Percentiles rank a stretch among this genome's conserved stretches.
phyloP scores from a whole-genome alignment of 371 early-diverging fungal genomes.

The Mucor mucedo region DNA sequence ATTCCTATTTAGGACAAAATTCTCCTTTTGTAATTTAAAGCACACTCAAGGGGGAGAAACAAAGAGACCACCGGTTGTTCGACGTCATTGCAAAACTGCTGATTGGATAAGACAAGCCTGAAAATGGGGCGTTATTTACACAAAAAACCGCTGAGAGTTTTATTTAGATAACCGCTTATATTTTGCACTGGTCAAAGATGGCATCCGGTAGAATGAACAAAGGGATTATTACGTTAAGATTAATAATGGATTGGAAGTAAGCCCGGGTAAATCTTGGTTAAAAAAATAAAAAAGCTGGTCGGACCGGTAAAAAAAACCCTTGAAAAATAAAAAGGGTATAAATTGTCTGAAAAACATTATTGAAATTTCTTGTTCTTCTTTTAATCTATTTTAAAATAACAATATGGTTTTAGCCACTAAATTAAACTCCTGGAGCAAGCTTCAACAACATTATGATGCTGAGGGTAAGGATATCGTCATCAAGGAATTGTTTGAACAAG shows the following conservation, averaged over 20 bases:
- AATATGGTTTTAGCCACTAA: constrained; percentile 76
- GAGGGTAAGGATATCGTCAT: constrained; percentile 76
- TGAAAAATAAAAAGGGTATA: background rate
- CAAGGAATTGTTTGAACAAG: constrained; percentile 78
- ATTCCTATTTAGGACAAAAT: too few species aligned
- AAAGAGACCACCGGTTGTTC: too few species aligned
- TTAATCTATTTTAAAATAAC: constrained; percentile 5
- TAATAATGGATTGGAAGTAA: background rate
- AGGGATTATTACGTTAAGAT: too few species aligned
- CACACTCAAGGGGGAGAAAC: too few species aligned
- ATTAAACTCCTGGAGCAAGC: constrained; percentile 81
- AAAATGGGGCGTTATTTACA: too few species aligned
- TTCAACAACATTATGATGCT: constrained; percentile 84
- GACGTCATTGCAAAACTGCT: too few species aligned
- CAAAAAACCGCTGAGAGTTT: too few species aligned
- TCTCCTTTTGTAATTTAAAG: too few species aligned
- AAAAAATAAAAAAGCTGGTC: background rate
- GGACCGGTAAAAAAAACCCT: constrained; percentile 2
- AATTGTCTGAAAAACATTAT: background rate
- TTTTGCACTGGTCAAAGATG: too few species aligned
- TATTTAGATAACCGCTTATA: too few species aligned
- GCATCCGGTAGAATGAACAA: too few species aligned
- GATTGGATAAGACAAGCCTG: too few species aligned
- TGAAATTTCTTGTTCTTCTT: constrained; percentile 8
- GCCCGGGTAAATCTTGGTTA: constrained; percentile 3